These are phyloP conservation scores for Fusarium veterinarium DNA, from an alignment of 2,329 filamentous ascomycete species.

Conservation along the genomic window DNA sequence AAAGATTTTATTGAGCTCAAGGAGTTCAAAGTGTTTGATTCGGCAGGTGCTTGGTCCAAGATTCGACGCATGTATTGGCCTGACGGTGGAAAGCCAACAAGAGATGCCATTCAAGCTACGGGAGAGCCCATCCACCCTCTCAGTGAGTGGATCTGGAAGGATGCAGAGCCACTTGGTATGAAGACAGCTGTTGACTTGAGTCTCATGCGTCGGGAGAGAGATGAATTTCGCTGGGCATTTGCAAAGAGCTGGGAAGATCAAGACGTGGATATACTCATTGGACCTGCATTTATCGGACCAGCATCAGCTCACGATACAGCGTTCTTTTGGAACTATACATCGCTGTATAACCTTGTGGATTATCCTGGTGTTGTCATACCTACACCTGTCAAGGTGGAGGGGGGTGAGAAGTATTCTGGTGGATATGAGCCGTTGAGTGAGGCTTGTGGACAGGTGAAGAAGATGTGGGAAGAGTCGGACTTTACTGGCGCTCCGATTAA, in stretches of 20 bases:
- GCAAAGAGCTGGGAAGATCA: background rate
- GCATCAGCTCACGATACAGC: constrained; percentile 1
- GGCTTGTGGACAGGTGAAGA: background rate
- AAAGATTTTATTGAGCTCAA: background rate
- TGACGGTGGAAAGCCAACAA: background rate
- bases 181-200: background rate
- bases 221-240: background rate
- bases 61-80: background rate
- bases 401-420: background rate
- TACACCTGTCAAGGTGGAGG: constrained; percentile 44
- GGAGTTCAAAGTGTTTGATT: background rate
- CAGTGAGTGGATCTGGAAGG: background rate
- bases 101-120: background rate
- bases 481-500: constrained; percentile 1
- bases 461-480: background rate
- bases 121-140: background rate
- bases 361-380: constrained; percentile 71
- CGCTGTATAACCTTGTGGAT: constrained; percentile 74
- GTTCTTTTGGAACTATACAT: constrained; percentile 72
- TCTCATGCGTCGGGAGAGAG: background rate
- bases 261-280: constrained; percentile 10
- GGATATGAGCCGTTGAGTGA: background rate
- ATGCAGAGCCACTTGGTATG: background rate
- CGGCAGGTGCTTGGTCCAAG: background rate
- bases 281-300: constrained; percentile 2